phyloP scores from a whole-genome alignment of 805 yeast genomes.

The Lachancea kluyveri region DNA sequence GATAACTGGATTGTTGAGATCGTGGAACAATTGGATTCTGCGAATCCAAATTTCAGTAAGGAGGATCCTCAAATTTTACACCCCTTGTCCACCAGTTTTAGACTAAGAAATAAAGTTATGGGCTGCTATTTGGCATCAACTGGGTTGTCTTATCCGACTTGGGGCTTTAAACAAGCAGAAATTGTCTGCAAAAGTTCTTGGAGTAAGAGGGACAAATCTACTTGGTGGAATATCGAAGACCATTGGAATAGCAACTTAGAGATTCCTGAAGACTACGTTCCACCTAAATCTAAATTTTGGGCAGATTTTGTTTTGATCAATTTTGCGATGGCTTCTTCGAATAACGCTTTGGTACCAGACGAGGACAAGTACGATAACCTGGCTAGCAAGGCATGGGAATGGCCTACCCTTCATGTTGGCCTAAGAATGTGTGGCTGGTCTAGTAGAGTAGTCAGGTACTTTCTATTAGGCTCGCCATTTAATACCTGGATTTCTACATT shows the following conservation, averaged over 20 bases:
- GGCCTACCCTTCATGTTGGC: conserved; percentile 79
- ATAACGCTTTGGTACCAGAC: conserved; percentile 77
- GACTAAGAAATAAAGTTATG: conserved; percentile 60
- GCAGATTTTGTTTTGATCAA: conserved; percentile 71
- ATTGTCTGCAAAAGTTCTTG: conserved; percentile 74
- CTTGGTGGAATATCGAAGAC: conserved; percentile 84
- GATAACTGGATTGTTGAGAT: conserved; percentile 77
- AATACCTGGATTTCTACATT: conserved; percentile 70
- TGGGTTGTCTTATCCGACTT: conserved; percentile 76
- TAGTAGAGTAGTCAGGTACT: conserved; percentile 52
- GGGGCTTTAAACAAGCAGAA: conserved; percentile 99
- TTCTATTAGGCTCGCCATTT: conserved; percentile 69
- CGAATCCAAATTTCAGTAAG: conserved; percentile 19
- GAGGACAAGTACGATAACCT: conserved; percentile 64
- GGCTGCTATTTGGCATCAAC: conserved; percentile 85
- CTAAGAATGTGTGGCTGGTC: conserved; percentile 74
- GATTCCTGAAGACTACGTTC: conserved; percentile 36
- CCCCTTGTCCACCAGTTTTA: conserved; percentile 78
- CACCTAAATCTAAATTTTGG: conserved; percentile 72
- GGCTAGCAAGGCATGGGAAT: conserved; percentile 77
- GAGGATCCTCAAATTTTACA: conserved; percentile 55
- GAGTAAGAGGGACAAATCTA: conserved; percentile 65
- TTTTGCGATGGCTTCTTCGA: conserved; percentile 84
- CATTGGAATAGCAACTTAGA: conserved; percentile 57
- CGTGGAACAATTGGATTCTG: conserved; percentile 46